Percentiles rank a stretch among this genome's conserved stretches.
Evolutionary conservation across 1,139 yeast genomes (phyloP).

Genomic region (Taphrina pruni): DNA sequence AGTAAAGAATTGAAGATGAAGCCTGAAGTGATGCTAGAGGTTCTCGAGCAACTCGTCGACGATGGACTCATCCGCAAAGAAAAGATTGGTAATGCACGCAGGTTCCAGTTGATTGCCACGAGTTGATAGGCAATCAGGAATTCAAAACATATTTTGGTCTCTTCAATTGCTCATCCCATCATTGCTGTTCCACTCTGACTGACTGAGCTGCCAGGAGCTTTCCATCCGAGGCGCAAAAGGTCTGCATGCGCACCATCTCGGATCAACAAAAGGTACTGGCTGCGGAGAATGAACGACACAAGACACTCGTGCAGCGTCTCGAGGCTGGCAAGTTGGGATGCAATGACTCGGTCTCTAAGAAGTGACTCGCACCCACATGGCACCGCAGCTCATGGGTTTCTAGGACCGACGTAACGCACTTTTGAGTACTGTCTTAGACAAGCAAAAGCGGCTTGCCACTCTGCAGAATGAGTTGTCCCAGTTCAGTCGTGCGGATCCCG

Average conservation of each 20-base stretch:
- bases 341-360: background rate
- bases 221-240: slow-evolving; percentile 27
- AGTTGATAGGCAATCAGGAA: background rate
- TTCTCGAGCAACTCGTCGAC: slow-evolving; percentile 42
- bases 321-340: background rate
- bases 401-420: background rate
- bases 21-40: slow-evolving; percentile 40
- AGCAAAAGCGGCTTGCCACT: background rate
- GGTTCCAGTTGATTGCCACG: background rate
- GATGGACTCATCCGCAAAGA: slow-evolving; percentile 42
- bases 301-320: background rate
- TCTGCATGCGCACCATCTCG: background rate
- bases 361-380: background rate
- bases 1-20: slow-evolving; percentile 35
- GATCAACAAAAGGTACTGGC: slow-evolving; percentile 1
- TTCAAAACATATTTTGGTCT: slow-evolving; percentile 21
- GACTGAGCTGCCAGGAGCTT: slow-evolving; percentile 11
- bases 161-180: background rate
- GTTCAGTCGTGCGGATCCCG: slow-evolving; percentile 9
- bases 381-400: background rate
- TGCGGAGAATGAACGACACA: background rate
- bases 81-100: slow-evolving; percentile 40
- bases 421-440: background rate
- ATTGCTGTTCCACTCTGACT: background rate
- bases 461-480: background rate